Base-by-base conservation (phyloP, 768 basidiomycete genomes). In the Fomitopsis pulvina region DNA sequence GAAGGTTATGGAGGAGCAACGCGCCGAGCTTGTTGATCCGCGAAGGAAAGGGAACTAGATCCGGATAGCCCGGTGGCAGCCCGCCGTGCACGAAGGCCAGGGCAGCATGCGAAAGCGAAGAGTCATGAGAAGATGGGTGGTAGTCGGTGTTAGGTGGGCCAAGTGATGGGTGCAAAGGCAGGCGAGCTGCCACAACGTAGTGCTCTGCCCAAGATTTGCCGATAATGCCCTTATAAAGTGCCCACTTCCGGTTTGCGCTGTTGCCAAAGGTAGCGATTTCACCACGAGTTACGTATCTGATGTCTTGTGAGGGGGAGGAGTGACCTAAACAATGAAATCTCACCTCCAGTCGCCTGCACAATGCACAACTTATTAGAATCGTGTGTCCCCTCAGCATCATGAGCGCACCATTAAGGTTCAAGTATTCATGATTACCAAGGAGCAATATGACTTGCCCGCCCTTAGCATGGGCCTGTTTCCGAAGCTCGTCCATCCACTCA, bases 371-470 rank as follows among this genome's bases (percentile, higher is more conserved):
- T n/a, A n/a, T n/a, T n/a, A n/a, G n/a, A n/a, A n/a, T n/a, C n/a
- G n/a, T n/a, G n/a, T n/a, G n/a, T n/a, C n/a, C n/a, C n/a, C n/a
- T n/a, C n/a, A n/a, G n/a, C n/a, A n/a, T n/a, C 8, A 30, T n/a
- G 41, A 16, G 53, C 66, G 20, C 56, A 85, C 87, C 87, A 51
- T 91, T 83, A 12, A 79, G 81, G 56, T 94, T 94, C 92, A 97
- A 96, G 74, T 85, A 84, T 65, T 98, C 96, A 58, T 99, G 96
- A 64, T 99, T 99, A 22, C 96, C 96, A 28, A 97, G 70, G 48
- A 90, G 76, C 11, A 78, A 82, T 27, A 95, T 61, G 14, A 99
- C 75, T 3, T 72, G 76, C 1, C 90, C 93, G 3, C 91, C 91
- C 12, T 66, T 70, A 0, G 69, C 67, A 4, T 66, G 66, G 0